Base-by-base conservation (phyloP, 495 filamentous ascomycete species). In the Daldinia childiae region DNA sequence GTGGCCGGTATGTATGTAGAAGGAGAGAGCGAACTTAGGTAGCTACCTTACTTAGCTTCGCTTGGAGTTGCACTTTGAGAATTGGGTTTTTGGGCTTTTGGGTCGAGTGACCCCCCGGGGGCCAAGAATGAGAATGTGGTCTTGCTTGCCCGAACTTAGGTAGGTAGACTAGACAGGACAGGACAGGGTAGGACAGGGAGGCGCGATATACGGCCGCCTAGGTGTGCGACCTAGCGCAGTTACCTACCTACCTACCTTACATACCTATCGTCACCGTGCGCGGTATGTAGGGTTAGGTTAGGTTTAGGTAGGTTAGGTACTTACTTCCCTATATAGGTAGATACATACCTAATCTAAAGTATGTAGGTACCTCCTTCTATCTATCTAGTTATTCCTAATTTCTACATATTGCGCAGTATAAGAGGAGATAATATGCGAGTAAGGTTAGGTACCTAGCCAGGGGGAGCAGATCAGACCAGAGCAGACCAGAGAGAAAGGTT, bases 401-500 rank as follows among this genome's bases (percentile, higher is more conserved):
- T 36, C 34, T 12, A 34, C 32, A n/a, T n/a, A n/a, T n/a, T 34
- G 9, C 32, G 32, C 32, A 34, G 32, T 34, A 2, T 2, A 34
- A 34, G 32, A 34, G 32, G 32, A 34, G 11, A 34, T 34, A 11
- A 34, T 34, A 34, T 34, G 32, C 32, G 32, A 34, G 9, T 34
- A n/a, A n/a, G n/a, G n/a, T n/a, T n/a, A 34, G 1, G 32, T 34
- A 19, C 6, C 19, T 24, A 41, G 30, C 50, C 34, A 58, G 45
- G 64, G 64, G 66, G 59, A 64, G 66, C 58, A 63, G 14, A 54
- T 32, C 55, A 29, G 26, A 27, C 3, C 27, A 29, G 29, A 32
- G 29, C n/a, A n/a, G 24, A 26, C 24, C 27, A 29, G 29, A 32
- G 29, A 26, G 26, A 38, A 59, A 60, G 51, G 21, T n/a, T n/a